Conservation (phyloP, 2,329 filamentous ascomycete species). For the Alternaria incomplexa region DNA sequence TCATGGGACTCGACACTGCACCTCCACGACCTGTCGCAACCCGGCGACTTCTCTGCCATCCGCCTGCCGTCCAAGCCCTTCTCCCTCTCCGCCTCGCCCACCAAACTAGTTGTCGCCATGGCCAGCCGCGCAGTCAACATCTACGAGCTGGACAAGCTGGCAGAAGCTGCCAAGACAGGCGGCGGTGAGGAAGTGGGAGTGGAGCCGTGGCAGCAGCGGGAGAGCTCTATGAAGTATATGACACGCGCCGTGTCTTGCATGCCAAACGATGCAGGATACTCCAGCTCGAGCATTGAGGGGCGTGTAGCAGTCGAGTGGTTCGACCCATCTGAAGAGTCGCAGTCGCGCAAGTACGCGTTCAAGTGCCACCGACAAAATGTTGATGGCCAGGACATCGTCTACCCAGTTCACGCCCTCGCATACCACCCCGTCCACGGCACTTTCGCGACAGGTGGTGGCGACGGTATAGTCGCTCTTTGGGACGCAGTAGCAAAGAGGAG, state of each 20-base stretch:
- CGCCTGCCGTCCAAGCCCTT: conserved; percentile 86
- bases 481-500: conserved; percentile 89
- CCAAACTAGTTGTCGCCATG: conserved; percentile 95
- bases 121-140: conserved; percentile 91
- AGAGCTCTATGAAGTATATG: conserved; percentile 95
- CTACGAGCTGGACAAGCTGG: conserved; percentile 80
- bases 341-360: conserved; percentile 96
- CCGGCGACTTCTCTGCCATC: conserved; percentile 67
- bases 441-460: conserved; percentile 87
- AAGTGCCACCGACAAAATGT: conserved; percentile 90
- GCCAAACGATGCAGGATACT: conserved; percentile 95
- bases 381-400: conserved; percentile 79
- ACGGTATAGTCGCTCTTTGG: conserved; percentile 92
- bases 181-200: conserved; percentile 54
- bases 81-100: conserved; percentile 76
- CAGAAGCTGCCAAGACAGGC: conserved; percentile 40
- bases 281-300: conserved; percentile 90
- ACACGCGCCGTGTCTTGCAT: conserved; percentile 93
- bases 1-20: conserved; percentile 95
- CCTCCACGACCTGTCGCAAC: conserved; percentile 70
- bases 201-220: conserved; percentile 89
- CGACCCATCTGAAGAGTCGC: conserved; percentile 83
- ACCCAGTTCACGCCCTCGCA: conserved; percentile 86
- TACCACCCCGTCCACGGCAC: conserved; percentile 85
- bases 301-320: conserved; percentile 98